phyloP scores from a whole-genome alignment of 139 green algal genomes.

The Auxenochlorella protothecoides region DNA sequence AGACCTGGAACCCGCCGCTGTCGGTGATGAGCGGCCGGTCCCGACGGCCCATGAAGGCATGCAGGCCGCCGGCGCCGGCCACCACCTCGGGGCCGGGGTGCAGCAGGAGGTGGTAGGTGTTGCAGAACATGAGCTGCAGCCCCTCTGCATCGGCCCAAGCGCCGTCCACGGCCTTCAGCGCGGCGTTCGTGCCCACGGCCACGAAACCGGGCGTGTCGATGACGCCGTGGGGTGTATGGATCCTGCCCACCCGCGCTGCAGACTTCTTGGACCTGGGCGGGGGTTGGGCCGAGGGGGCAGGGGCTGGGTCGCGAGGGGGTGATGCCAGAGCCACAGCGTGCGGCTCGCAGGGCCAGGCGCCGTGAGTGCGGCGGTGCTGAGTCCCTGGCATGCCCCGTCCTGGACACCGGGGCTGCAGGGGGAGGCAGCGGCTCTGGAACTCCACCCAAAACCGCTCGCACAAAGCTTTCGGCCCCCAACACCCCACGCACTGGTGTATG shows the following conservation, averaged over 20 bases:
- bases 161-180: slow-evolving; percentile 33
- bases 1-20: slow-evolving; percentile 42
- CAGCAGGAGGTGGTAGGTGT: slow-evolving; percentile 47
- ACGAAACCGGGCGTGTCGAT: slow-evolving; percentile 39
- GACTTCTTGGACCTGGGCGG: slow-evolving; percentile 14
- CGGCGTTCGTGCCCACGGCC: slow-evolving; percentile 38
- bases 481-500: slow-evolving; percentile 6
- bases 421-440: too few species aligned
- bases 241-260: slow-evolving; percentile 13
- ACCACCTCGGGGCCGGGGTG: slow-evolving; percentile 34
- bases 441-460: not conserved
- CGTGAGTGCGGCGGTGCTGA: too few species aligned
- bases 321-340: not conserved
- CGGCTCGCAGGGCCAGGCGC: not conserved
- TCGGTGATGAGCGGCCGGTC: slow-evolving; percentile 39
- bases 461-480: not conserved
- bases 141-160: slow-evolving; percentile 14
- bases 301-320: not conserved
- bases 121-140: slow-evolving; percentile 4
- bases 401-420: not conserved
- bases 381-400: too few species aligned
- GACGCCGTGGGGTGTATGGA: slow-evolving; percentile 24
- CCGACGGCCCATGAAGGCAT: slow-evolving; percentile 35
- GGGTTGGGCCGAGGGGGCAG: not conserved
- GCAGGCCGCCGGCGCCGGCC: slow-evolving; percentile 29